These are phyloP conservation scores for Verbena officinalis DNA, from an alignment of 257 asterid genomes.

Conservation along the genomic window DNA sequence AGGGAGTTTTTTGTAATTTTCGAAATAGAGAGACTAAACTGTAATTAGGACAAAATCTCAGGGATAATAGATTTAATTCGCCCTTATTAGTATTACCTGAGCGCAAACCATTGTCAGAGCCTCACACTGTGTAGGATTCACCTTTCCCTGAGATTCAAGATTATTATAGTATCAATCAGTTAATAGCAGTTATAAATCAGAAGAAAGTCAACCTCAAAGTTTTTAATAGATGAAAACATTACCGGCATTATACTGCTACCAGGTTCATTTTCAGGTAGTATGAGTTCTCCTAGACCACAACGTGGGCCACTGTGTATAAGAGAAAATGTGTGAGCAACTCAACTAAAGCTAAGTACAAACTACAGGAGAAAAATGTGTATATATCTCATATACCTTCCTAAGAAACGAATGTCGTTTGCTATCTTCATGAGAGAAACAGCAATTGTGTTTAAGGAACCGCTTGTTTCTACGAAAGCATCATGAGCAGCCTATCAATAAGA, in stretches of 20 bases:
- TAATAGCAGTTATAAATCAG: constrained; percentile 7
- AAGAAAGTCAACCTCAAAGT: constrained; percentile 11
- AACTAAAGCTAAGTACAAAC: constrained; percentile 19
- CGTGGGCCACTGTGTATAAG: constrained; percentile 86
- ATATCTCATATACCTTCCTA: constrained; percentile 75
- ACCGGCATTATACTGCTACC: constrained; percentile 99
- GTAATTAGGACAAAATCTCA: too few relatives aligned
- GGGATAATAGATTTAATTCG: background rate
- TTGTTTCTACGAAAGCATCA: constrained; percentile 93
- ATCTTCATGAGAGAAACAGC: constrained; percentile 95
- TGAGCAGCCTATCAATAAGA: constrained; percentile 82
- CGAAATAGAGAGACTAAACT: too few relatives aligned
- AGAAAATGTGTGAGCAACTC: constrained; percentile 34
- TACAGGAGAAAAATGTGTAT: constrained; percentile 20
- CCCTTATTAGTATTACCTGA: constrained; percentile 53
- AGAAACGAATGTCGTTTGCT: constrained; percentile 91
- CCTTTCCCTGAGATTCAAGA: constrained; percentile 80
- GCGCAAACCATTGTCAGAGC: constrained; percentile 99
- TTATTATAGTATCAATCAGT: constrained; percentile 20
- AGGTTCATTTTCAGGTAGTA: constrained; percentile 99
- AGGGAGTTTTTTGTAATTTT: too few relatives aligned
- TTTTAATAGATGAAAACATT: constrained; percentile 30
- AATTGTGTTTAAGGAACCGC: constrained; percentile 93
- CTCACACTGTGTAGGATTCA: constrained; percentile 97
- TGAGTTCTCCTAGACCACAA: constrained; percentile 96